phyloP scores from a whole-genome alignment of 139 green algal species.

The Coelastrella sp. region DNA sequence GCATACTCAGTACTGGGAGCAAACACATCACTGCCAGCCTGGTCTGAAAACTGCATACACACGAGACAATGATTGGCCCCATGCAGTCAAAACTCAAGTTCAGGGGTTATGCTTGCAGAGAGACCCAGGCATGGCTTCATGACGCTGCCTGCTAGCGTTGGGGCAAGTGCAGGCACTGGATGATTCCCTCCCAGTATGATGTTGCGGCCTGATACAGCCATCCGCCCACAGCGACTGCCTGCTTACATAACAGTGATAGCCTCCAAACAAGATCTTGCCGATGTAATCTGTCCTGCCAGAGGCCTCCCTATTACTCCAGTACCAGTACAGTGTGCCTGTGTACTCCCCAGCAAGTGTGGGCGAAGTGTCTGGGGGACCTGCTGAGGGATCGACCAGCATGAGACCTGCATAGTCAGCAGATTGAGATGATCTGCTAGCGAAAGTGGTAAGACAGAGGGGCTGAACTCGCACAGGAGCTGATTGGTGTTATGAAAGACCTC shows the following conservation, averaged over 20 bases:
- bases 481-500: too few relatives aligned
- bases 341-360: constrained; percentile 21
- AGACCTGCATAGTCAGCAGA: background rate
- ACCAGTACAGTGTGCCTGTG: constrained; percentile 31
- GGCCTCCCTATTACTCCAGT: constrained; percentile 32
- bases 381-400: constrained; percentile 30
- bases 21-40: constrained; percentile 41
- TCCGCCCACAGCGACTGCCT: too few relatives aligned
- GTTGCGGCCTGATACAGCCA: too few relatives aligned
- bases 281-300: constrained; percentile 12
- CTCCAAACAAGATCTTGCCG: background rate
- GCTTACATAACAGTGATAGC: constrained; percentile 20
- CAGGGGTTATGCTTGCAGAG: background rate
- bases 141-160: too few relatives aligned
- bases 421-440: too few relatives aligned
- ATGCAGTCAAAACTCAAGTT: background rate
- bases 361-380: constrained; percentile 3
- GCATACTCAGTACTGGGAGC: background rate
- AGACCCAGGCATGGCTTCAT: background rate
- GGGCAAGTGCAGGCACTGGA: background rate
- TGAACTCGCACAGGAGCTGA: background rate
- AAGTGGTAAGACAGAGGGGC: background rate
- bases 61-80: background rate
- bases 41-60: constrained; percentile 24
- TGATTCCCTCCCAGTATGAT: too few relatives aligned